Evolutionary conservation across 352 stramenopile species (phyloP).

Genomic region (Globisporangium irregulare): DNA sequence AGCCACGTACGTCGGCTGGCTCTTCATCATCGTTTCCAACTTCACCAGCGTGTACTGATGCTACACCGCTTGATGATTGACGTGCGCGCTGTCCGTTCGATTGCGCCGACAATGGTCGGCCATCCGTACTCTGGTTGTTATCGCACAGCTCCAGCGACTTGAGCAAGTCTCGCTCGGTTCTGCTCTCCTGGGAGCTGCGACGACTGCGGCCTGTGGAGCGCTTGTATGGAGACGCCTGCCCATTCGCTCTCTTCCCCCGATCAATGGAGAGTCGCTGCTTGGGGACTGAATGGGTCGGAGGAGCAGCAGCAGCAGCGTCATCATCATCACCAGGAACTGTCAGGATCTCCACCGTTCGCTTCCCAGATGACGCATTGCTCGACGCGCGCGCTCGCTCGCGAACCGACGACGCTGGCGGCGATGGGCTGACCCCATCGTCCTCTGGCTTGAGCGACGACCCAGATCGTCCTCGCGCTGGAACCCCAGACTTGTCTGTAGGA

Average conservation of each 20-base stretch:
- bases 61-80: background rate
- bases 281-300: conserved; percentile 5
- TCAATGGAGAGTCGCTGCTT: conserved; percentile 24
- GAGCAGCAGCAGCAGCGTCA: background rate
- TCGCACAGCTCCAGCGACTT: background rate
- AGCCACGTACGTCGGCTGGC: conserved; percentile 10
- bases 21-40: conserved; percentile 19
- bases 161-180: conserved; percentile 11
- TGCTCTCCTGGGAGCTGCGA: conserved; percentile 11
- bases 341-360: conserved; percentile 11
- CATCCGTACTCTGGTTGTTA: conserved; percentile 23
- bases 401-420: background rate
- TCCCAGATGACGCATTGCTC: background rate
- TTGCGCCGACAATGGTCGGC: background rate
- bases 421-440: background rate
- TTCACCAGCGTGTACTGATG: background rate
- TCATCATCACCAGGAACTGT: background rate
- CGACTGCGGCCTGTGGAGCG: conserved; percentile 15
- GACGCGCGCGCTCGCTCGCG: conserved; percentile 8
- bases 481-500: background rate
- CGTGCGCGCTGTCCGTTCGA: conserved; percentile 1
- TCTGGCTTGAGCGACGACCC: conserved; percentile 10
- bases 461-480: conserved; percentile 1
- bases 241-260: background rate
- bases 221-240: conserved; percentile 4